Evolutionary conservation across 495 filamentous ascomycete genomes (phyloP), one percentile per base, ranked within the genome.

Genomic region (Hyaloscypha hepaticicola): DNA sequence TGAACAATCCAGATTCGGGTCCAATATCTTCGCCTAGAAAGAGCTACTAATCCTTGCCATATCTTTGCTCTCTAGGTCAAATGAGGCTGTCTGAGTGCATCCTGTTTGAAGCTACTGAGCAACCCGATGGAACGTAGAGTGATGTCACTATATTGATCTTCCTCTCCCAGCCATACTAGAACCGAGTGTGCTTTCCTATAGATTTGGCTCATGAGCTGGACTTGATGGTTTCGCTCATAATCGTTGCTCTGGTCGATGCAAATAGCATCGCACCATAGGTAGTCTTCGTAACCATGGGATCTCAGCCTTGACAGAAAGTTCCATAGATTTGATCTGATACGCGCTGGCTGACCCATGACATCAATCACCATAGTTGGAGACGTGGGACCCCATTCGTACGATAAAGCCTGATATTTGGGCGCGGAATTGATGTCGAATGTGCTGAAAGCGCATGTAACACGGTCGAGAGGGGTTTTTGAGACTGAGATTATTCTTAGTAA

Each of bases 181-280:
- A 64, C 53, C n/a, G 24, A 19, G 22, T 64, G 50, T 55, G 49
- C 49, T 33, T 55, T 66, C 14, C 58, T n/a, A 50, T 49, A 70
- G 16, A 65, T 66, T 26, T 55, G 28, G 29, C 27, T 31, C 53
- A 71, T 69, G 26, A 58, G 53, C n/a, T 57, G 26, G 19, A 69
- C 66, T 33, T 70, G 38, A 11, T 52, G 16, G 21, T 48, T 63
- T 49, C 61, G 34, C 29, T 70, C 61, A 7, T 57, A 24, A 53
- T 53, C 19, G 53, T 66, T 58, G 8, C 60, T 33, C 24, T 68
- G 68, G 38, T 67, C 56, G 55, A 70, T 68, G 63, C 58, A 59
- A 22, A 70, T 27, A n/a, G 52, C 70, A 58, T 64, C 61, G n/a
- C 48, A 33, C 65, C 57, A 71, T 9, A 71, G 14, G 22, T 29